Base-by-base conservation (phyloP, 495 filamentous ascomycete genomes). In the Aspergillus saccharolyticus region DNA sequence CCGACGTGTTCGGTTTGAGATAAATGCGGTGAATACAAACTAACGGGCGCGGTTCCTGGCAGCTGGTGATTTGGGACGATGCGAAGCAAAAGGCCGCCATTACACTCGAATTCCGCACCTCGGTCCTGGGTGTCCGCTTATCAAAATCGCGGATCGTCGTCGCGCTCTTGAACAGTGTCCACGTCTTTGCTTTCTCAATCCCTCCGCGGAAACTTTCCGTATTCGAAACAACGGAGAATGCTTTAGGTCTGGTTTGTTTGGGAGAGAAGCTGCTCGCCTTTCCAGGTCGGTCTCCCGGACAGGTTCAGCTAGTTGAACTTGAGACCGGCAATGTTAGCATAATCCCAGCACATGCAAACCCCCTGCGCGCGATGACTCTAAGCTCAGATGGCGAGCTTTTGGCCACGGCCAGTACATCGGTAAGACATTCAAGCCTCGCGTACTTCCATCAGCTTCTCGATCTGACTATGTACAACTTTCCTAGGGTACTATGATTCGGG, bases 61-160 rank as follows among this genome's bases (percentile, higher is more conserved):
- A 90, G 88, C 78, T 92, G 57, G 82, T 96, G 24, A 88, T 97
- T 57, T 98, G 93, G 94, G 91, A 97, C 68, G 90, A 96, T 62
- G 79, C 78, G 21, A 90, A 89, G 61, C 83, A 88, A 59, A 89
- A 89, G 63, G 79, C 83, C 6, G 86, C 83, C 22, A 81, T 91
- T 45, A 83, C 84, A 0, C 80, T 95, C 44, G 86, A 89, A 54
- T 88, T 90, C 63, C 82, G 83, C 49, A 84, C 85, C n/a, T 80
- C 82, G 16, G 85, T 96, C 44, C 83, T 89, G 33, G 85, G 89
- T 8, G 87, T 91, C 20, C 85, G 89, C 54, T 77, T 96, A 22
- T 88, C 89, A 30, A 86, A 84, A 62, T 82, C 85, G 43, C 85
- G 86, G 61, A 89, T 97, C 62, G 84, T 92, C 19, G 87, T 96